Percentiles rank a stretch among this genome's conserved stretches.
Conservation (phyloP, 257 asterid genomes). For the Primulina tabacum region DNA sequence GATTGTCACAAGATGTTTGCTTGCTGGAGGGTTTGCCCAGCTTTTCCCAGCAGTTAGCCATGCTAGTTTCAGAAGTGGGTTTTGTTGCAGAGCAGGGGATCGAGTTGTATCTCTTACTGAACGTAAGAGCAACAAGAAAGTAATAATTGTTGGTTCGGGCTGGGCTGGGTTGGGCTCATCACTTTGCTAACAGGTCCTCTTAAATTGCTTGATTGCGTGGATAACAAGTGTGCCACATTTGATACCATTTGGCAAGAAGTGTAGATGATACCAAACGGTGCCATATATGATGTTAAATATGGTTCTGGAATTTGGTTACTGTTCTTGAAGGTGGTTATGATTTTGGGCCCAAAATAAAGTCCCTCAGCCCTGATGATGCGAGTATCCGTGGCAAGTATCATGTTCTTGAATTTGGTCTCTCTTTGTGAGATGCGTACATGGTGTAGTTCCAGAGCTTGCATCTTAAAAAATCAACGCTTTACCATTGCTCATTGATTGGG, state of each 20-base stretch:
- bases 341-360: conserved; percentile 44
- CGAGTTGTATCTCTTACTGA: conserved; percentile 26
- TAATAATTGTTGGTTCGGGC: conserved; percentile 58
- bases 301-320: conserved; percentile 26
- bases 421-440: too few species aligned
- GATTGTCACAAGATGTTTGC: conserved; percentile 29
- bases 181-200: conserved; percentile 54
- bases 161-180: conserved; percentile 74
- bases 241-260: too few species aligned
- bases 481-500: too few species aligned
- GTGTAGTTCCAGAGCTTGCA: too few species aligned
- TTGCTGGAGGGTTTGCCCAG: conserved; percentile 35
- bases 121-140: conserved; percentile 46
- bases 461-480: too few species aligned
- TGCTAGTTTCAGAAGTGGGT: conserved; percentile 25
- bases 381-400: conserved; percentile 45
- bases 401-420: background rate
- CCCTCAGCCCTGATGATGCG: conserved; percentile 55
- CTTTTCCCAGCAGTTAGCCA: conserved; percentile 6
- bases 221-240: too few species aligned
- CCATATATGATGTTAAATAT: background rate
- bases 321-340: conserved; percentile 76
- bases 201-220: background rate
- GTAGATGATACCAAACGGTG: too few species aligned
- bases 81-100: conserved; percentile 47